Evolutionary conservation across 148 eudicot species (phyloP), one percentile per base, ranked within the genome.

Genomic region (Euryodendron excelsum): DNA sequence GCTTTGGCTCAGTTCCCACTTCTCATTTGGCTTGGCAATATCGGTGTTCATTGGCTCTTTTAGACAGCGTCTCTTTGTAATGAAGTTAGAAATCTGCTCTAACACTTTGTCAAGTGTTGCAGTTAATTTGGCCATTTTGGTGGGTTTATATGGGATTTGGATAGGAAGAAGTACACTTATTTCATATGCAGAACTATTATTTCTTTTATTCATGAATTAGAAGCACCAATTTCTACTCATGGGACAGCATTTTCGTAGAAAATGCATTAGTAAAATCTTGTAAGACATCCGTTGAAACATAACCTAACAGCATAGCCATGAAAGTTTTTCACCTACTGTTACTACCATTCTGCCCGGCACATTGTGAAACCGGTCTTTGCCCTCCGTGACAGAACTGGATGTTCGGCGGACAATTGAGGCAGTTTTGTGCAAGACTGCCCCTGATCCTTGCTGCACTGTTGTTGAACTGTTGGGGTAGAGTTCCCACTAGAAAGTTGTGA

Each of bases 1-100:
- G 94, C 88, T 3, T 76, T 92, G 47, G 94, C 90, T 76, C 97
- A 92, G 85, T 85, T 92, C 80, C 97, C 97, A 12, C 88, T 92
- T 79, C 82, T 84, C 80, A 65, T 90, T 67, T 92, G 97, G 94
- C 94, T 92, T 20, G 94, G 97, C 37, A 90, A 92, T 79, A 80
- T 92, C 36, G 90, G 89, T 30, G 58, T 75, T 53, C 66, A 75
- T 75, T 80, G 79, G 79, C 69, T 80, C 45, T 80, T 80, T 25
- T 75, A 34, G 59, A 45, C 8, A 61, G 4, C 48, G 2, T 50
- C 44, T 59, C 15, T 72, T 91, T 69, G 44, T 56, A 56, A 12
- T 23, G 18, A 3, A n/a, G 50, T 25, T 12, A 17, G 37, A 11
- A 36, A 37, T 14, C 7, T 8, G 5, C 48, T 37, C 2, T 33